Evolutionary conservation across 2,329 filamentous ascomycete species (phyloP).

Genomic region (Rhinocladiella similis): DNA sequence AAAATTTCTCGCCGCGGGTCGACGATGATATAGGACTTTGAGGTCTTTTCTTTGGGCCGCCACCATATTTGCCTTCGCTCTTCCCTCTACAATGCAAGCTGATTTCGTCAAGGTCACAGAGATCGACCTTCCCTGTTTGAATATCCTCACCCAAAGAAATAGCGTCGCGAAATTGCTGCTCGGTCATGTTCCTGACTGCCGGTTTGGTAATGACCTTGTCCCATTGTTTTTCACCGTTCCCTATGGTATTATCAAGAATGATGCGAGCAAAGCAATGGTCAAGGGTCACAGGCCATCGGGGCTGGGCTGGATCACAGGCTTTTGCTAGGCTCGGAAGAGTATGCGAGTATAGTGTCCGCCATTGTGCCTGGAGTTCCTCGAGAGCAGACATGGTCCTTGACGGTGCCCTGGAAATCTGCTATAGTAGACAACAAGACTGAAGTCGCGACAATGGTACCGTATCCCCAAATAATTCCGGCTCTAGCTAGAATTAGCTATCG

Average conservation of each 20-base stretch:
- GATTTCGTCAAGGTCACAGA: conserved; percentile 40
- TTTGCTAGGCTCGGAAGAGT: conserved; percentile 31
- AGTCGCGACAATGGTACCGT: too few species aligned
- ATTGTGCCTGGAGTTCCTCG: conserved; percentile 19
- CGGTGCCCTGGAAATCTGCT: neutral
- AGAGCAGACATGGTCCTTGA: conserved; percentile 11
- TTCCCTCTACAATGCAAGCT: conserved; percentile 44
- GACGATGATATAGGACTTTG: too few species aligned
- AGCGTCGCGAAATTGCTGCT: conserved; percentile 38
- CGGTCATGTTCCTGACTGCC: conserved; percentile 46
- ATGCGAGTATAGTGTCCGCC: conserved; percentile 28
- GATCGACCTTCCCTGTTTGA: conserved; percentile 37
- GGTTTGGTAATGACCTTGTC: conserved; percentile 42
- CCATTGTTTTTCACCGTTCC: conserved; percentile 42
- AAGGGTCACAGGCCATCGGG: conserved; percentile 42
- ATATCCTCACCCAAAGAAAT: conserved; percentile 42
- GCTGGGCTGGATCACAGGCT: conserved; percentile 31
- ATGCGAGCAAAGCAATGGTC: conserved; percentile 31
- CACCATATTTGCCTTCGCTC: conserved; percentile 25
- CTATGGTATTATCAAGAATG: conserved; percentile 42
- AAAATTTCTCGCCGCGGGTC: neutral
- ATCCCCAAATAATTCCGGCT: too few species aligned
- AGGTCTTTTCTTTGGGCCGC: too few species aligned
- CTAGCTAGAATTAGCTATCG: too few species aligned
- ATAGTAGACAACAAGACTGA: too few species aligned